phyloP scores from a whole-genome alignment of 805 yeast species.

The Saccharomycopsis olivae region DNA sequence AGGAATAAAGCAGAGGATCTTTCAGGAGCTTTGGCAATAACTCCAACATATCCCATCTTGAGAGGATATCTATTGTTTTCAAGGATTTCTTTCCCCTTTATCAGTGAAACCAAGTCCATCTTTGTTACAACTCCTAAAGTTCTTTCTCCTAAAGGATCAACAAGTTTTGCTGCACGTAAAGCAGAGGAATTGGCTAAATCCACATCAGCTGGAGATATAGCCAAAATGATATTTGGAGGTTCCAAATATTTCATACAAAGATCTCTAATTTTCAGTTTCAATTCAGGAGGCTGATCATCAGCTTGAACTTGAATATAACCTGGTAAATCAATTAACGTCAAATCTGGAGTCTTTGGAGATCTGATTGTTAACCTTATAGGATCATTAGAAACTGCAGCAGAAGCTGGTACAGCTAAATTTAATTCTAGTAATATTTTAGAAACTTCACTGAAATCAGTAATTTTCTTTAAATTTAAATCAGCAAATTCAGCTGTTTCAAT shows the following conservation, averaged over 20 bases:
- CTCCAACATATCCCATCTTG: conserved; percentile 97
- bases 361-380: conserved; percentile 88
- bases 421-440: conserved; percentile 79
- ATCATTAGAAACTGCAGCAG: conserved; percentile 82
- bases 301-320: conserved; percentile 97
- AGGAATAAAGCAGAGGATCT: conserved; percentile 22
- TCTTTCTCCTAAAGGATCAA: conserved; percentile 91
- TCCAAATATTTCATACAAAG: conserved; percentile 80
- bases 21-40: conserved; percentile 73
- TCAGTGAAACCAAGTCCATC: conserved; percentile 78
- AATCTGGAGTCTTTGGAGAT: conserved; percentile 86
- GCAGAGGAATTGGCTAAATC: conserved; percentile 96
- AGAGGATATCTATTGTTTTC: conserved; percentile 79
- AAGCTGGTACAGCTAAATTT: conserved; percentile 82
- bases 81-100: conserved; percentile 54
- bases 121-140: conserved; percentile 96
- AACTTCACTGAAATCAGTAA: conserved; percentile 83
- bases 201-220: conserved; percentile 96
- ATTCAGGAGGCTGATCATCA: conserved; percentile 83
- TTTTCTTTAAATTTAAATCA: conserved; percentile 65
- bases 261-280: conserved; percentile 67
- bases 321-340: conserved; percentile 90
- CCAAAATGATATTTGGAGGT: conserved; percentile 88
- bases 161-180: conserved; percentile 73
- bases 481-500: conserved; percentile 93